phyloP scores from a whole-genome alignment of 2,329 filamentous ascomycete species.

The Xylaria hypoxylon region DNA sequence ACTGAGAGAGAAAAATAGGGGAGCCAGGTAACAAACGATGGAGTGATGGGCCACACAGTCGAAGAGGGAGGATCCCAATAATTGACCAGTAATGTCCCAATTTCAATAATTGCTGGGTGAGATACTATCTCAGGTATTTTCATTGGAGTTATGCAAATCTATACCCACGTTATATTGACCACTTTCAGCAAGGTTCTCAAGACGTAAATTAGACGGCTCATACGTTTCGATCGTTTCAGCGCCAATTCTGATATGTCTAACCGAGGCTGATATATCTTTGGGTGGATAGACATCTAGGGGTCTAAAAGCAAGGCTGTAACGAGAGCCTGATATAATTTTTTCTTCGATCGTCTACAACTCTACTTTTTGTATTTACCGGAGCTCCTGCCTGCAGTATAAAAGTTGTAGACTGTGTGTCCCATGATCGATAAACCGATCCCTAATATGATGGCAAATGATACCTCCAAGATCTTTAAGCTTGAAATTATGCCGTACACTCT shows the following conservation, averaged over 20 bases:
- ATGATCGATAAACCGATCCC: not conserved
- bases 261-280: not conserved
- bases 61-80: not conserved
- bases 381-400: constrained; percentile 3
- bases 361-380: not conserved
- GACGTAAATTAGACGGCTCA: not conserved
- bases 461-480: constrained; percentile 8
- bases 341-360: not conserved
- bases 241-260: not conserved
- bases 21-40: no score
- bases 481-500: constrained; percentile 3
- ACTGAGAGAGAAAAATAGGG: no score
- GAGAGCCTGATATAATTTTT: not conserved
- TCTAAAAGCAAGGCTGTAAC: not conserved
- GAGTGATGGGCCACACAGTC: no score
- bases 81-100: not conserved
- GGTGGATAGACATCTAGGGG: no score
- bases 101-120: not conserved
- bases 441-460: constrained; percentile 15
- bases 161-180: no score
- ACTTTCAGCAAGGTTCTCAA: not conserved
- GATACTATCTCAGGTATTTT: not conserved
- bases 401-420: constrained; percentile 7
- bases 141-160: not conserved
- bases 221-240: no score